Base-by-base conservation (phyloP, 345 rosid genomes). In the Carallia brachiata region DNA sequence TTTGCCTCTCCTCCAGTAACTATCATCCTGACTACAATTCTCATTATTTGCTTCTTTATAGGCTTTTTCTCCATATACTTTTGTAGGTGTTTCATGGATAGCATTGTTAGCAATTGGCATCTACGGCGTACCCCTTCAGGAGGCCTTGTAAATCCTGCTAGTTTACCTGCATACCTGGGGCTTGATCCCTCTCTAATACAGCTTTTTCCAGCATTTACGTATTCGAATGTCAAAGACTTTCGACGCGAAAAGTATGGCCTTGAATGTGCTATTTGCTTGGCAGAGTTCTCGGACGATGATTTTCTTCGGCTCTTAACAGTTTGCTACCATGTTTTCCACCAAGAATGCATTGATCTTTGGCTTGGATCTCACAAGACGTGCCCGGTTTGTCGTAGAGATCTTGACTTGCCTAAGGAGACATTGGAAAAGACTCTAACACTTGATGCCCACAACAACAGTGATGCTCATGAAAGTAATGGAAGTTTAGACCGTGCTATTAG, bases 291-390 rank as follows among this genome's bases (percentile, higher is more conserved):
- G 12, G 89, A 86, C 17, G 87, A 89, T 0, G 91, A 88, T 64
- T 47, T 82, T 15, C 86, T 93, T 10, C 89, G 96, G 44, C 87
- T 93, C 58, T 67, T 93, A 50, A 86, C 88, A 4, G 82, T 77
- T 37, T 93, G 97, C 77, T 85, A 78, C 78, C 97, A 93, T 68
- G 92, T 89, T 17, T 90, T 90, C 31, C 98, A 90, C 66, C 85
- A 81, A 79, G 96, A 87, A 68, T 93, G 98, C 63, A 86, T 93
- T 17, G 98, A 93, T 75, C 88, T 87, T 4, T 93, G 98, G 98
- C 88, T 90, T 18, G 77, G 78, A 18, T 81, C 88, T 3, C 90
- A 89, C 56, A 83, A 81, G 69, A 87, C 97, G 6, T 93, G 98
- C 37, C 98, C 98, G 0, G 92, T 93, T 74, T 93, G 98, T 71